Evolutionary conservation across 805 yeast species (phyloP).

Genomic region (Yarrowia keelungensis): DNA sequence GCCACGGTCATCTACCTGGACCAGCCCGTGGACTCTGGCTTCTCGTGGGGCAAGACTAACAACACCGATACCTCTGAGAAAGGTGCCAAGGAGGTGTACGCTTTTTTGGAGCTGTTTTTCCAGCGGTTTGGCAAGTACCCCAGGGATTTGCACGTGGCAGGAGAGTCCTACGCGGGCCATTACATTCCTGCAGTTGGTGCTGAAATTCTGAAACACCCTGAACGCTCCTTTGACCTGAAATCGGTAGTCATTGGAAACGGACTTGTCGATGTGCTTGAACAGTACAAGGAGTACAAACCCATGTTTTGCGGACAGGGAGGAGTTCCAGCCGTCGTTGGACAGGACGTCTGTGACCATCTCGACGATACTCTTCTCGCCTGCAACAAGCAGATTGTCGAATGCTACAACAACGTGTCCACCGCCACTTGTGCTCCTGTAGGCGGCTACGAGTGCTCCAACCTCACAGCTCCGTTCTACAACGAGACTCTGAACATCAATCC

Average conservation of each 20-base stretch:
- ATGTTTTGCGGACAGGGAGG: constrained; percentile 94
- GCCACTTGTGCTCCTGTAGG: constrained; percentile 5
- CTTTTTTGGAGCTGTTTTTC: constrained; percentile 75
- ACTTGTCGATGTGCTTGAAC: constrained; percentile 74
- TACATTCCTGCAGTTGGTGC: constrained; percentile 81
- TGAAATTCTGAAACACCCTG: constrained; percentile 66
- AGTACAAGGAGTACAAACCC: constrained; percentile 78
- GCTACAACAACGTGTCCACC: constrained; percentile 7
- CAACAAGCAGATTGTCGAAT: not conserved
- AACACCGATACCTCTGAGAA: constrained; percentile 67
- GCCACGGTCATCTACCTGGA: constrained; percentile 82
- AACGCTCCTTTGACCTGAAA: constrained; percentile 65
- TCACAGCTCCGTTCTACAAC: constrained; percentile 23
- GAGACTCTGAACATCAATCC: constrained; percentile 34
- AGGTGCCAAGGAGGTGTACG: constrained; percentile 79
- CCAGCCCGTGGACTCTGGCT: constrained; percentile 84
- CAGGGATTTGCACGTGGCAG: constrained; percentile 73
- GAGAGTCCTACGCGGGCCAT: constrained; percentile 86
- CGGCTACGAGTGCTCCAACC: not conserved
- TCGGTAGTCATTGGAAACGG: constrained; percentile 92
- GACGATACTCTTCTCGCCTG: constrained; percentile 14
- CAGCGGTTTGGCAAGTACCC: constrained; percentile 58
- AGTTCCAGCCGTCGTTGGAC: constrained; percentile 64
- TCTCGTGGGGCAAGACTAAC: constrained; percentile 53
- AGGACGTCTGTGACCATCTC: constrained; percentile 69